Conservation (phyloP, 148 eudicot species). For the Silene uniflora region DNA sequence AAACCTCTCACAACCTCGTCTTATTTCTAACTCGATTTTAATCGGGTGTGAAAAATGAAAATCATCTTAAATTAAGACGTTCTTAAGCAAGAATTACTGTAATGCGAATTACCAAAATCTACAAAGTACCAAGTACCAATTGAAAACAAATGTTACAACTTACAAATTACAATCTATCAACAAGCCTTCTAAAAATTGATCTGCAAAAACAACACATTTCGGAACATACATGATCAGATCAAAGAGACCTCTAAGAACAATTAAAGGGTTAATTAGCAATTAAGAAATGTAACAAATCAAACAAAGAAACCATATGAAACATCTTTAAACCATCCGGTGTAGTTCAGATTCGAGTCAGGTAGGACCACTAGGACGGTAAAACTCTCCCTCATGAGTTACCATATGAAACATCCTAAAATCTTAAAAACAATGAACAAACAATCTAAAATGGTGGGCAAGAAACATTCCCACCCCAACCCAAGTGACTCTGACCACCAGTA, state of each 20-base stretch:
- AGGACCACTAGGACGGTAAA: too few relatives aligned
- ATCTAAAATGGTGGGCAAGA: slow-evolving; percentile 9
- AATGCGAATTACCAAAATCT: too few relatives aligned
- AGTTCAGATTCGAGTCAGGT: too few relatives aligned
- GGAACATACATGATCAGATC: background rate
- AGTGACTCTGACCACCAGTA: slow-evolving; percentile 11
- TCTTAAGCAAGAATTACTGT: too few relatives aligned
- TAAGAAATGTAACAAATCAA: background rate
- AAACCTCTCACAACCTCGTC: too few relatives aligned
- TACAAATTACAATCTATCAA: background rate
- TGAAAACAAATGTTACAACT: background rate
- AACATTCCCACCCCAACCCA: slow-evolving; percentile 13
- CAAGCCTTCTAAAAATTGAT: background rate
- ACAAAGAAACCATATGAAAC: background rate
- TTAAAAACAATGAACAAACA: background rate
- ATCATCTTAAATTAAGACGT: too few relatives aligned
- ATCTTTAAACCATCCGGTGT: too few relatives aligned
- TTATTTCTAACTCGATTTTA: too few relatives aligned
- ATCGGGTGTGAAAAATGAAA: too few relatives aligned
- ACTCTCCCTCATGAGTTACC: too few relatives aligned
- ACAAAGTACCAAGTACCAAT: background rate
- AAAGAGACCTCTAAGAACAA: background rate
- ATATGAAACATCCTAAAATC: background rate
- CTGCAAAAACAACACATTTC: background rate
- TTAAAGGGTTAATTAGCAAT: background rate